A percentile compares a stretch with the other conserved stretches of the same genome.
Evolutionary conservation across 495 filamentous ascomycete genomes (phyloP).

Genomic region (Neurospora discreta): DNA sequence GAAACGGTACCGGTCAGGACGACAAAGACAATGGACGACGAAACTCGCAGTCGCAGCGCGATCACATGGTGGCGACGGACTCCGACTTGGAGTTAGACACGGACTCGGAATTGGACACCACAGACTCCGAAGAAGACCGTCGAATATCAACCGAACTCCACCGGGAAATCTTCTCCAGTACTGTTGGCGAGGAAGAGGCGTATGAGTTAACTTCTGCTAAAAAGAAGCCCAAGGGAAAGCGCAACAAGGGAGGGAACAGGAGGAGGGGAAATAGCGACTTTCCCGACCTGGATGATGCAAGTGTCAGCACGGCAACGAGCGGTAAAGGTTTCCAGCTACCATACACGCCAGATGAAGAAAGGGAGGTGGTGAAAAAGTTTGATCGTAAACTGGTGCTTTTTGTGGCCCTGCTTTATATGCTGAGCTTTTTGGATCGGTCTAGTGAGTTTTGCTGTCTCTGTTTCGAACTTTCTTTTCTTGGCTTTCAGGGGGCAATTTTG

Average conservation of each 20-base stretch:
- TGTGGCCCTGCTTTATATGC: slow-evolving; percentile 68
- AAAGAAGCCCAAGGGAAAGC: neutral
- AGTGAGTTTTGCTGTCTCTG: slow-evolving; percentile 36
- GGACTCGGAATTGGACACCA: neutral
- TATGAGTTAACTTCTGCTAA: neutral
- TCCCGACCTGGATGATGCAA: neutral
- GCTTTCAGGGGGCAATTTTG: neutral
- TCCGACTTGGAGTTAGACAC: neutral
- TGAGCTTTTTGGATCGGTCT: slow-evolving; percentile 70
- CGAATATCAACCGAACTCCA: neutral
- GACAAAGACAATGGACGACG: neutral
- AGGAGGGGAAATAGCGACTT: neutral
- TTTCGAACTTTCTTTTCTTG: neutral
- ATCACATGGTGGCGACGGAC: neutral
- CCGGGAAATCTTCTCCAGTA: neutral
- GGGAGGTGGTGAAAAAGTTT: slow-evolving; percentile 57
- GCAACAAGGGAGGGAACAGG: neutral
- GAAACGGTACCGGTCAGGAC: neutral
- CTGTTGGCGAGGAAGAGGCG: neutral
- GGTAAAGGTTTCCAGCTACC: neutral
- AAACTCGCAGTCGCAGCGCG: neutral
- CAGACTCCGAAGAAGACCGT: neutral
- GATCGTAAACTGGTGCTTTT: slow-evolving; percentile 70
- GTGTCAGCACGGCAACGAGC: neutral
- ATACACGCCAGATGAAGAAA: slow-evolving; percentile 70